Evolutionary conservation across 352 stramenopile genomes (phyloP).

Genomic region (Phytopythium oedochilum): DNA sequence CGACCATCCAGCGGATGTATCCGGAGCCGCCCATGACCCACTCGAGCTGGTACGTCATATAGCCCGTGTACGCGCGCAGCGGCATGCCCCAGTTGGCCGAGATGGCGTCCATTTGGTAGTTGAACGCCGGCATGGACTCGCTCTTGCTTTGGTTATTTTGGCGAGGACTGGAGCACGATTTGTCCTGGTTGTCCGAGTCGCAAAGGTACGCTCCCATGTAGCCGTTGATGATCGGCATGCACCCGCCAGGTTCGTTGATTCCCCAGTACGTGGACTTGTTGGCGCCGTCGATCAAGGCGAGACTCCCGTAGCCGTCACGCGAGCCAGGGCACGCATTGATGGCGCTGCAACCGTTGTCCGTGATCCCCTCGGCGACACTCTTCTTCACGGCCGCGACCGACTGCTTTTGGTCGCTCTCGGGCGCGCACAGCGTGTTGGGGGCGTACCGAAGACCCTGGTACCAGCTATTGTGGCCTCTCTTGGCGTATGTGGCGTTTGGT

Average conservation of each 20-base stretch:
- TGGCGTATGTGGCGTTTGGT: conserved; percentile 28
- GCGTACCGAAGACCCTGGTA: conserved; percentile 60
- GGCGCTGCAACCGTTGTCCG: conserved; percentile 35
- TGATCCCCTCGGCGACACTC: conserved; percentile 27
- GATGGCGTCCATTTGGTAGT: conserved; percentile 74
- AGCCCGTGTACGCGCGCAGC: conserved; percentile 36
- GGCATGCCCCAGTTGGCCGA: conserved; percentile 32
- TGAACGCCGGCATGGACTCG: conserved; percentile 34
- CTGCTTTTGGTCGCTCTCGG: conserved; percentile 18
- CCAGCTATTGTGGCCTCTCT: conserved; percentile 32
- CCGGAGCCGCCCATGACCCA: conserved; percentile 65
- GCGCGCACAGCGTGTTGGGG: conserved; percentile 31
- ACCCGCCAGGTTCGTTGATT: conserved; percentile 43
- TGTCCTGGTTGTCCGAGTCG: conserved; percentile 36
- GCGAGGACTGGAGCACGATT: conserved; percentile 23
- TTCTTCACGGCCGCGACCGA: conserved; percentile 25
- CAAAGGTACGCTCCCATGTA: too few relatives aligned
- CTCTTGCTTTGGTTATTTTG: conserved; percentile 18
- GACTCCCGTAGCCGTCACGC: conserved; percentile 29
- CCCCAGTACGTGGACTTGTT: conserved; percentile 36
- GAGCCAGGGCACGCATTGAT: conserved; percentile 48
- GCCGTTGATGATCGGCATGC: conserved; percentile 47
- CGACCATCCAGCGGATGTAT: too few relatives aligned
- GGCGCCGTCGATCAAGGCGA: conserved; percentile 32
- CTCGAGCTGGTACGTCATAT: conserved; percentile 50